Percentiles rank a stretch among this genome's conserved stretches.
Evolutionary conservation across 306 rosid genomes (phyloP).

Genomic region (Rosa lucieae): DNA sequence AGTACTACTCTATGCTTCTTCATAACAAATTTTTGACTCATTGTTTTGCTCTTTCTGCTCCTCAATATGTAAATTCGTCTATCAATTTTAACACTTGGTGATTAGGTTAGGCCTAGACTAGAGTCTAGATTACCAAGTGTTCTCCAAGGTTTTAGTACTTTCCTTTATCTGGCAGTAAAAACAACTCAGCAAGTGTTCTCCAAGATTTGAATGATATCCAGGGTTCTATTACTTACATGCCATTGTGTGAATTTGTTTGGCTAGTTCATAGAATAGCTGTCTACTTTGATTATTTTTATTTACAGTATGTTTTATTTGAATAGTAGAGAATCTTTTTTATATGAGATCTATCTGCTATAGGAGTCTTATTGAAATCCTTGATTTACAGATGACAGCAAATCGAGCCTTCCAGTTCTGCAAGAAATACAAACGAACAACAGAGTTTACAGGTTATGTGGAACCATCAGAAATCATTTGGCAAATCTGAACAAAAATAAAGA

Average conservation of each 20-base stretch:
- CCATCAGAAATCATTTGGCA: constrained; percentile 77
- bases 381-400: constrained; percentile 90
- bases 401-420: constrained; percentile 98
- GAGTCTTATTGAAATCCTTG: background rate
- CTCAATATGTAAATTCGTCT: background rate
- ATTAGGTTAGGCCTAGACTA: background rate
- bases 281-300: background rate
- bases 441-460: constrained; percentile 89
- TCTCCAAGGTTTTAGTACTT: constrained; percentile 1
- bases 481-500: constrained; percentile 81
- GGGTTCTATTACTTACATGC: background rate
- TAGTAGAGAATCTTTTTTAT: no score
- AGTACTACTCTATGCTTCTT: constrained; percentile 33
- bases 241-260: background rate
- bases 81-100: background rate
- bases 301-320: background rate
- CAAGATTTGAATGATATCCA: no score
- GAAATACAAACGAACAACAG: constrained; percentile 88
- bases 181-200: background rate
- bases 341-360: no score
- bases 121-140: background rate
- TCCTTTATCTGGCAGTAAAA: background rate
- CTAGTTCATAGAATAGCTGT: background rate
- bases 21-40: background rate
- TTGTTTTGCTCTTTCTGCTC: constrained; percentile 9